Conservation (phyloP, 2,329 filamentous ascomycete species). For the Xylariaceae sp. region DNA sequence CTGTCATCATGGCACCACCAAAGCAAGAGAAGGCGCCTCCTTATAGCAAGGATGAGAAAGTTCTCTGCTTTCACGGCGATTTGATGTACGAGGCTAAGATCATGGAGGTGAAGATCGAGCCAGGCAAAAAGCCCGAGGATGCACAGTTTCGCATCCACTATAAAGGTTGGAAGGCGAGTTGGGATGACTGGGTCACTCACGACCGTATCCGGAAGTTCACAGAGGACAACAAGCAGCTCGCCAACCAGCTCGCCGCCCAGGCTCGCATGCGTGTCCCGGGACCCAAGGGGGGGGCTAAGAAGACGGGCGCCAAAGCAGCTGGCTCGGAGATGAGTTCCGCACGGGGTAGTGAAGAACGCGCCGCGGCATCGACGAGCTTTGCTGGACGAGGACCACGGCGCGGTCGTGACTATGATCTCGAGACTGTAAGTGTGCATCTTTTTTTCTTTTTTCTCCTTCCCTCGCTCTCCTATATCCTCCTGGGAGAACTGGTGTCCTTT, state of each 20-base stretch:
- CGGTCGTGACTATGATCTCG: constrained; percentile 74
- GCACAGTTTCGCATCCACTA: constrained; percentile 94
- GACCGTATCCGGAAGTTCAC: constrained; percentile 92
- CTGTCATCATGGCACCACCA: constrained; percentile 32
- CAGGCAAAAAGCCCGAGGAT: constrained; percentile 46
- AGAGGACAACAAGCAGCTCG: constrained; percentile 90
- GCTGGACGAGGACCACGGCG: constrained; percentile 66
- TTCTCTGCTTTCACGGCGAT: constrained; percentile 95
- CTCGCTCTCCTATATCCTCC: no score
- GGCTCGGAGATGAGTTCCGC: constrained; percentile 58
- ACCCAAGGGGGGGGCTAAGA: constrained; percentile 48
- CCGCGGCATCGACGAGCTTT: constrained; percentile 53
- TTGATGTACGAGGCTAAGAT: constrained; percentile 97
- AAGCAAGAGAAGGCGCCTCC: constrained; percentile 42
- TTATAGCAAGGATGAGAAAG: constrained; percentile 77
- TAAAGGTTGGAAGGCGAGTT: constrained; percentile 99
- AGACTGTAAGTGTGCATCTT: constrained; percentile 57
- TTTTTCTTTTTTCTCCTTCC: constrained; percentile 2
- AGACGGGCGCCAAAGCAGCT: constrained; percentile 40
- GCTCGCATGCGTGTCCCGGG: constrained; percentile 26
- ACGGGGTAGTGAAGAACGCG: constrained; percentile 73
- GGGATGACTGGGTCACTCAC: constrained; percentile 97
- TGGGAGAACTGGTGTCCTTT: no score
- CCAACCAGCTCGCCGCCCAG: constrained; percentile 65
- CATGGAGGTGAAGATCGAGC: constrained; percentile 55